Conservation (phyloP, 306 rosid genomes). For the Abrus pulchellus region DNA sequence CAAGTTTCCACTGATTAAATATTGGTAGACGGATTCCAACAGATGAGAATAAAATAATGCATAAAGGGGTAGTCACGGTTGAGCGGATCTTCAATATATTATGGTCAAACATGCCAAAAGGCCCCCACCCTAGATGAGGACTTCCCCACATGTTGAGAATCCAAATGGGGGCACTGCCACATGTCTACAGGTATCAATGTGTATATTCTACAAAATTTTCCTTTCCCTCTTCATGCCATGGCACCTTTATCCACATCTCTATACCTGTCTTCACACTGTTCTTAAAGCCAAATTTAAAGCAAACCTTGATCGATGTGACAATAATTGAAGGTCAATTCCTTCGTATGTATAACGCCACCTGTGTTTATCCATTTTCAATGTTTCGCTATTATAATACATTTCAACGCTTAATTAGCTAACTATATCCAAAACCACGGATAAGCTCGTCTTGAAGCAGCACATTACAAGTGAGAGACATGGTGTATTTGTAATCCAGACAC, state of each 20-base stretch:
- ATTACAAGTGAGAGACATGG: conserved; percentile 8
- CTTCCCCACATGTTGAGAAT: conserved; percentile 46
- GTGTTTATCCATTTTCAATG: conserved; percentile 29
- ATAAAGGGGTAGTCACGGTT: background rate
- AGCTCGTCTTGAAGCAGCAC: conserved; percentile 34
- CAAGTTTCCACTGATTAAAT: background rate
- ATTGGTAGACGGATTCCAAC: conserved; percentile 12
- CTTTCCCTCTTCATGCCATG: background rate
- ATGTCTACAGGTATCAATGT: conserved; percentile 36
- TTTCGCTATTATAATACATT: background rate
- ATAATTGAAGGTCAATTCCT: background rate
- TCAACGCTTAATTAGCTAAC: conserved; percentile 28
- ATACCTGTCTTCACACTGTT: background rate
- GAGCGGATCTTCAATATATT: conserved; percentile 8
- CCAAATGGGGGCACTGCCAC: conserved; percentile 25
- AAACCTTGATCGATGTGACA: conserved; percentile 3
- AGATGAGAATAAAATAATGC: background rate
- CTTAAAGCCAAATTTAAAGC: background rate
- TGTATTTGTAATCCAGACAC: background rate
- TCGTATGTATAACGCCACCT: conserved; percentile 15
- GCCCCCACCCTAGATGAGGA: conserved; percentile 47
- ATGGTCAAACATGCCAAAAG: background rate
- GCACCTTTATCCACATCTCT: background rate
- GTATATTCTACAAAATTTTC: conserved; percentile 23
- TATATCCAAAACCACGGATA: background rate